Evolutionary conservation across 2,329 filamentous ascomycete species (phyloP).

Genomic region (Peltaster fructicola): DNA sequence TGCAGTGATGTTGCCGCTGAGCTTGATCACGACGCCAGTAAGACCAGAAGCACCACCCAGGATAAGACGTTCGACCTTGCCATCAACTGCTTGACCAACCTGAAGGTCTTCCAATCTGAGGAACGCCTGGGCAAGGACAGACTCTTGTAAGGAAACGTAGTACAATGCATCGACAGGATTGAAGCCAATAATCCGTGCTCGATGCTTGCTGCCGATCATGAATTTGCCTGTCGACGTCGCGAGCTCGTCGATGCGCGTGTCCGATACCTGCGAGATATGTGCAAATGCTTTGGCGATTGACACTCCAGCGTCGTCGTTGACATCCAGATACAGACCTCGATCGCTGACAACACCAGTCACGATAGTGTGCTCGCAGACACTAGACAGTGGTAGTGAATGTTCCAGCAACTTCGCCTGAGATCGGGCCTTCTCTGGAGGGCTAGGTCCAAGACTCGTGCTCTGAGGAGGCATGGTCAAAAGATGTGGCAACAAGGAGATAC

Average conservation of each 20-base stretch:
- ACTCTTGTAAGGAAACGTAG: constrained; percentile 67
- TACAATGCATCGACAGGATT: constrained; percentile 75
- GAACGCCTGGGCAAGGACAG: constrained; percentile 70
- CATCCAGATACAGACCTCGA: constrained; percentile 63
- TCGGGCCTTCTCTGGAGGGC: constrained; percentile 13
- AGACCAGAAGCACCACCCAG: constrained; percentile 63
- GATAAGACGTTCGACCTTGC: constrained; percentile 69
- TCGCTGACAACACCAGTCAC: constrained; percentile 64
- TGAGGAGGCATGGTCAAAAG: constrained; percentile 44
- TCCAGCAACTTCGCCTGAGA: constrained; percentile 11
- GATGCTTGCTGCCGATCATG: constrained; percentile 61
- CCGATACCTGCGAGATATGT: constrained; percentile 82
- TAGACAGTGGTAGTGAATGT: constrained; percentile 50
- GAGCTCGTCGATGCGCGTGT: constrained; percentile 72
- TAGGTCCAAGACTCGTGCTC: constrained; percentile 19
- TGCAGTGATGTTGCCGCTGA: constrained; percentile 78
- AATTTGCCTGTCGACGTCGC: constrained; percentile 61
- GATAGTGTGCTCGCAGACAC: constrained; percentile 58
- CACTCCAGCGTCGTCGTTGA: constrained; percentile 27
- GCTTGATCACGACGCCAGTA: constrained; percentile 60
- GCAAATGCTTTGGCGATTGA: constrained; percentile 47
- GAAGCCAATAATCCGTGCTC: constrained; percentile 69
- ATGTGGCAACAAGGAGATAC: constrained; percentile 77
- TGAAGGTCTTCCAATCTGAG: constrained; percentile 81
- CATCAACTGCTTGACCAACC: constrained; percentile 63